Percentiles rank a stretch among this genome's conserved stretches.
Evolutionary conservation across 495 filamentous ascomycete species (phyloP).

Genomic region (Xylaria bambusicola): DNA sequence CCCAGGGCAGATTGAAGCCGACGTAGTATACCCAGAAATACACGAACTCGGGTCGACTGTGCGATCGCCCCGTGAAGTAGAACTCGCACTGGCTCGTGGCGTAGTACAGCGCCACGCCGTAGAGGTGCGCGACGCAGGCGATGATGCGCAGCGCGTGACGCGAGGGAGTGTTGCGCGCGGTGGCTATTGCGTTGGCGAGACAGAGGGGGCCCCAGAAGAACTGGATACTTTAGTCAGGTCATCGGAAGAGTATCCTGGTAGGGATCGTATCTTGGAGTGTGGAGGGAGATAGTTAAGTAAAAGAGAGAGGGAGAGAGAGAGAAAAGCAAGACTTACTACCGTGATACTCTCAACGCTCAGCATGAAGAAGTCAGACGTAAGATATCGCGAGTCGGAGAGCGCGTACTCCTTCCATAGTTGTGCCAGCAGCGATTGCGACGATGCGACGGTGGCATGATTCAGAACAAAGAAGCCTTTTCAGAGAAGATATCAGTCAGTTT

Average conservation of each 20-base stretch:
- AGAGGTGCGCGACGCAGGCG: conserved; percentile 78
- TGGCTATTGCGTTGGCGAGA: conserved; percentile 63
- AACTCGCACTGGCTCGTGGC: conserved; percentile 73
- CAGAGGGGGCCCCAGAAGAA: conserved; percentile 79
- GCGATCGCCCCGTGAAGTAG: conserved; percentile 55
- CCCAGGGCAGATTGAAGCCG: conserved; percentile 86
- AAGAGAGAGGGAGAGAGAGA: not conserved
- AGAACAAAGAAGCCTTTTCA: conserved; percentile 69
- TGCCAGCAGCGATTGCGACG: conserved; percentile 58
- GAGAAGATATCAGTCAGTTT: not conserved
- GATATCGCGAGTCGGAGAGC: conserved; percentile 78
- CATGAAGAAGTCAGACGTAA: conserved; percentile 77
- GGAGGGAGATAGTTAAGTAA: not conserved
- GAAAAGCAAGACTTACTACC: conserved; percentile 56
- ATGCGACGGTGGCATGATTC: conserved; percentile 55
- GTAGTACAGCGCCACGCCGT: conserved; percentile 85
- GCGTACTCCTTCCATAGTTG: conserved; percentile 92
- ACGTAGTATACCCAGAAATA: conserved; percentile 93
- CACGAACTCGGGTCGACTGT: conserved; percentile 73
- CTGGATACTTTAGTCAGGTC: conserved; percentile 21
- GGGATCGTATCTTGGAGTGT: too few relatives aligned
- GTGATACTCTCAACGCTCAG: conserved; percentile 84
- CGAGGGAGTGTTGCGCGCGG: conserved; percentile 54
- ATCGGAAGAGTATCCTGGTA: not conserved
- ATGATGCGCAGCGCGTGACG: conserved; percentile 73